These are phyloP conservation scores for Marasmius sp. DNA, from an alignment of 1,284 basidiomycete species.

Conservation along the genomic window DNA sequence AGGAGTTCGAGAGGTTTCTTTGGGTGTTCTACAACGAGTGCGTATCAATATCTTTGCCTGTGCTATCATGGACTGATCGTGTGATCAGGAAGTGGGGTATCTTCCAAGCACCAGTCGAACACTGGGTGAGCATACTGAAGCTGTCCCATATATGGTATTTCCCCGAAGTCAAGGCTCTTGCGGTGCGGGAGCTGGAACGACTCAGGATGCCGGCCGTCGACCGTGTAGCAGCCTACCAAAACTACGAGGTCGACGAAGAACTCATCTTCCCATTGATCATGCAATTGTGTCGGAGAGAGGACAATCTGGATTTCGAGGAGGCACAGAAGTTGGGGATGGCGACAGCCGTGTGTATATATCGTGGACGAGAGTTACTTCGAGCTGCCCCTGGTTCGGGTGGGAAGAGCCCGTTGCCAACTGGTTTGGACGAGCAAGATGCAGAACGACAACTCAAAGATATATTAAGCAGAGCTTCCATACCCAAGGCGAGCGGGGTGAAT, in stretches of 20 bases:
- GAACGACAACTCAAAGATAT: neutral
- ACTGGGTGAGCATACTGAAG: constrained; percentile 42
- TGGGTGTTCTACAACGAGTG: constrained; percentile 70
- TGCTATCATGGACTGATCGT: neutral
- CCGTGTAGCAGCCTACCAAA: constrained; percentile 40
- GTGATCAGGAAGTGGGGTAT: neutral
- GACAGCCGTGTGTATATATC: neutral
- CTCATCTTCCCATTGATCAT: constrained; percentile 36
- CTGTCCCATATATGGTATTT: constrained; percentile 41
- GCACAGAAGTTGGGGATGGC: neutral
- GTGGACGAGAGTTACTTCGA: neutral
- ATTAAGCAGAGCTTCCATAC: neutral
- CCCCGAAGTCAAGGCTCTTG: constrained; percentile 36
- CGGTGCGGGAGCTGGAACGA: constrained; percentile 37
- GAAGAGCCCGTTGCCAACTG: neutral
- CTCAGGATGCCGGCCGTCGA: constrained; percentile 35
- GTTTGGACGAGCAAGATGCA: neutral
- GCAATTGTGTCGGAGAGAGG: constrained; percentile 26
- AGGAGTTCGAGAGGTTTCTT: constrained; percentile 54
- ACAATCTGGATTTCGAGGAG: constrained; percentile 8
- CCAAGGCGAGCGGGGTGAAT: neutral
- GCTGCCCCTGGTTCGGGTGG: neutral
- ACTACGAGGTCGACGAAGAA: constrained; percentile 35
- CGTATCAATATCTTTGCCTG: constrained; percentile 22
- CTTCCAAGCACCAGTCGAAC: constrained; percentile 19